Percentiles rank a stretch among this genome's conserved stretches.
Conservation (phyloP, 495 filamentous ascomycete species). For the Penicillium mononematosum region DNA sequence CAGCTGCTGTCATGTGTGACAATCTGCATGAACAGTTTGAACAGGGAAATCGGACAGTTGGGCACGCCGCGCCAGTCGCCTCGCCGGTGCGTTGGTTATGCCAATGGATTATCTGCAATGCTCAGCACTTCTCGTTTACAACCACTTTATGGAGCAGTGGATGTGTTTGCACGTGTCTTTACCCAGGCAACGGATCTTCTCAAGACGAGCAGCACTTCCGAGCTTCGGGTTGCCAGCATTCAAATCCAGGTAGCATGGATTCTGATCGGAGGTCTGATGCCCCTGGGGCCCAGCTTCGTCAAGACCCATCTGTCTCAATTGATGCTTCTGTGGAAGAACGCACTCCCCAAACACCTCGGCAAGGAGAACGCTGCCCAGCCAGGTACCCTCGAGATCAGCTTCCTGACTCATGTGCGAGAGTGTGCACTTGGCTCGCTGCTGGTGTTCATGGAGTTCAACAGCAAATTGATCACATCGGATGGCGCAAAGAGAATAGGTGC, state of each 20-base stretch:
- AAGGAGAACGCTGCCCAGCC: conserved; percentile 84
- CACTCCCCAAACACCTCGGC: conserved; percentile 86
- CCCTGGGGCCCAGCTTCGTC: conserved; percentile 94
- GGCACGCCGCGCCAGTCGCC: conserved; percentile 73
- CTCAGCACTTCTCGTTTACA: conserved; percentile 85
- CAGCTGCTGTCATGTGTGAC: conserved; percentile 89
- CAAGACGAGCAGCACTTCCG: conserved; percentile 88
- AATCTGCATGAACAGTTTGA: conserved; percentile 94
- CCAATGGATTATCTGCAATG: conserved; percentile 88
- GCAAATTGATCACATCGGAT: conserved; percentile 85
- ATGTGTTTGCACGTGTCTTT: conserved; percentile 88
- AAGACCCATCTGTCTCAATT: conserved; percentile 97
- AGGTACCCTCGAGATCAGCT: conserved; percentile 82
- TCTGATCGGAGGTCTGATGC: conserved; percentile 93
- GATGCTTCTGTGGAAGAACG: conserved; percentile 96
- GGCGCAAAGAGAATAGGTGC: conserved; percentile 88
- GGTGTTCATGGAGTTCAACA: conserved; percentile 92
- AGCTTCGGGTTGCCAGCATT: conserved; percentile 85
- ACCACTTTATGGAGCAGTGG: conserved; percentile 90
- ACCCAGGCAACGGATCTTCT: conserved; percentile 88
- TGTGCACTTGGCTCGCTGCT: conserved; percentile 90
- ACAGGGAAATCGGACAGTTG: conserved; percentile 78
- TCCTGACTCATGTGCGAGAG: conserved; percentile 91
- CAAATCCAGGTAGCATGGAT: conserved; percentile 99
- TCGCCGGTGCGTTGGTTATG: conserved; percentile 84